A percentile compares a stretch with the other conserved stretches of the same genome.
phyloP scores from a whole-genome alignment of 2,329 filamentous ascomycete genomes.

The Chrysoporthe austroafricana region DNA sequence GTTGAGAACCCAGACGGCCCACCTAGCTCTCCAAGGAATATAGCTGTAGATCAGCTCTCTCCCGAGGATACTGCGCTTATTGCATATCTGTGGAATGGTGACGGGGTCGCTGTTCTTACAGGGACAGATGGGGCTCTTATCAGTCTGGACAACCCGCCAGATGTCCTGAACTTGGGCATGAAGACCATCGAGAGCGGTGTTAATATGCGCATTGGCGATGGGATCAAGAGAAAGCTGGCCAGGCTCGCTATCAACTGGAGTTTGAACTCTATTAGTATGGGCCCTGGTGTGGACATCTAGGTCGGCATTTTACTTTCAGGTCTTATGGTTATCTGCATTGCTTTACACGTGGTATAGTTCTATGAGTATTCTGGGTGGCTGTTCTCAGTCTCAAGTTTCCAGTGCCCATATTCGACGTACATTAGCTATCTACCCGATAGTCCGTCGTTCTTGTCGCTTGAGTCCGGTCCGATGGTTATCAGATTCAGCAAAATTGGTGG shows the following conservation, averaged over 20 bases:
- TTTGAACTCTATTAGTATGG: constrained; percentile 32
- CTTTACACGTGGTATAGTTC: background rate
- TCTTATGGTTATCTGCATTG: background rate
- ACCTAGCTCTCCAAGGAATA: constrained; percentile 12
- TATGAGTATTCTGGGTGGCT: background rate
- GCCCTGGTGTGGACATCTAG: background rate
- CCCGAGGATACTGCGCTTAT: constrained; percentile 44
- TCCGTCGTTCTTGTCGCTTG: too few relatives aligned
- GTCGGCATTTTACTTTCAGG: background rate
- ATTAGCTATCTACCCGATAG: too few relatives aligned
- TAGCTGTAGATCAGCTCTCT: constrained; percentile 44
- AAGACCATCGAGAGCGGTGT: constrained; percentile 44
- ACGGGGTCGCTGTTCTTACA: constrained; percentile 44
- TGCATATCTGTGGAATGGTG: constrained; percentile 44
- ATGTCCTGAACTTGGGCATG: constrained; percentile 47
- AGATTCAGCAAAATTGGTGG: too few relatives aligned
- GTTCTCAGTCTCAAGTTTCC: too few relatives aligned
- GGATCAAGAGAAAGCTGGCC: constrained; percentile 49
- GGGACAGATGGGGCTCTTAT: constrained; percentile 39
- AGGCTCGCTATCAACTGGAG: constrained; percentile 46
- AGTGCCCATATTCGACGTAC: too few relatives aligned
- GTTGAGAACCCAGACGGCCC: background rate
- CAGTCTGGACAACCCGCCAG: constrained; percentile 43
- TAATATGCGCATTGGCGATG: constrained; percentile 49
- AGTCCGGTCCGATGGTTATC: too few relatives aligned